phyloP scores from a whole-genome alignment of 768 basidiomycete genomes.

The Paxillus rubicundulus region DNA sequence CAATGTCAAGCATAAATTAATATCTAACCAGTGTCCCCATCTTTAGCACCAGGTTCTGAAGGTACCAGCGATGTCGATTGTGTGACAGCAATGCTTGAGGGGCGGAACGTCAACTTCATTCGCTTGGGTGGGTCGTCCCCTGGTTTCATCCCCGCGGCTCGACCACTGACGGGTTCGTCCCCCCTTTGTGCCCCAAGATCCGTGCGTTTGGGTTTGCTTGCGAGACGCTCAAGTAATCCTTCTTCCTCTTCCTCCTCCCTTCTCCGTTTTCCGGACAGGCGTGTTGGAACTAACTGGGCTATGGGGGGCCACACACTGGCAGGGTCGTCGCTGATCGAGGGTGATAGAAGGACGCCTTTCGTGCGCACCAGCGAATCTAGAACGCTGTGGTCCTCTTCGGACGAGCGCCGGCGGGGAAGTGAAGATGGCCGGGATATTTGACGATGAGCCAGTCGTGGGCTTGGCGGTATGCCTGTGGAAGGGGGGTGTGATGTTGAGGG shows the following conservation, averaged over 20 bases:
- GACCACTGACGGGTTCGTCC: constrained; percentile 21
- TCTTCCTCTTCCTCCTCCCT: constrained; percentile 72
- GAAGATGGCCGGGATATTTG: constrained; percentile 38
- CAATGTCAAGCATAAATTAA: not conserved
- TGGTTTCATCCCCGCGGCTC: constrained; percentile 26
- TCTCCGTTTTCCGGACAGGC: constrained; percentile 67
- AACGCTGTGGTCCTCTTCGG: constrained; percentile 52
- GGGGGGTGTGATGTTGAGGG: constrained; percentile 29
- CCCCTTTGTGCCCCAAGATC: constrained; percentile 50
- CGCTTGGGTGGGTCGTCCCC: constrained; percentile 56
- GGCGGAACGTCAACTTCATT: constrained; percentile 70
- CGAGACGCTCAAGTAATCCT: constrained; percentile 59
- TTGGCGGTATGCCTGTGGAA: constrained; percentile 35
- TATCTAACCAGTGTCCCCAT: constrained; percentile 68
- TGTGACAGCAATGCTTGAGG: constrained; percentile 24
- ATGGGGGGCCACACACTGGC: constrained; percentile 32
- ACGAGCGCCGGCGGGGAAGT: constrained; percentile 43
- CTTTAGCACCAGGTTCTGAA: constrained; percentile 67
- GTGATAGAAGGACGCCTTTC: constrained; percentile 36
- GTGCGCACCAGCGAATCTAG: constrained; percentile 53
- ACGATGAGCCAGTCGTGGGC: constrained; percentile 39
- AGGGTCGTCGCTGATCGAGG: constrained; percentile 30
- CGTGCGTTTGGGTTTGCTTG: constrained; percentile 53
- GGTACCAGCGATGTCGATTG: constrained; percentile 41
- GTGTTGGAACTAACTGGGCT: constrained; percentile 41